Base-by-base conservation (phyloP, 371 early-diverging fungal genomes). In the Batrachochytrium dendrobatidis region DNA sequence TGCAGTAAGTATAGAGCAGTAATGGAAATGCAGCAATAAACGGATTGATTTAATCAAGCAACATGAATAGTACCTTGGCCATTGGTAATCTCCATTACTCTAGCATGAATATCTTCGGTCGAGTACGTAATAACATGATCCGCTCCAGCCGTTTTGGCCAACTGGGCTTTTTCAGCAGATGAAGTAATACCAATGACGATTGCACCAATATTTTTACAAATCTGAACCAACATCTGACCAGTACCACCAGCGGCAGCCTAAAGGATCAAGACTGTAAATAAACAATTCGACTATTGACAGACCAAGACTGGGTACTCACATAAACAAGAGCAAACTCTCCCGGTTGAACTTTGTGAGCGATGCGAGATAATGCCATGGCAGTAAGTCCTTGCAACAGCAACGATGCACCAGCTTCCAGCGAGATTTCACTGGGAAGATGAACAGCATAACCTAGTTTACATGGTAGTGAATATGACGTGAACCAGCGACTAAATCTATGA, bases 211-310 rank as follows among this genome's bases (percentile, higher is more conserved):
- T 80, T 68, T 58, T 84, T 86, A 65, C 81, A 75, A 66, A 95
- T 66, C 70, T 75, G 75, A 45, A 82, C 79, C 31, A 94, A 74
- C 28, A 91, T 63, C 28, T 30, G 61, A 12, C 95, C 96, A 8
- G 88, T 86, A 32, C 95, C 94, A 17, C 95, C 96, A 15, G 94
- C 94, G 0, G 91, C 94, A 7, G 96, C 94, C 65, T 75, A 39
- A 24, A 44, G 25, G 24, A 55, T n/a, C 35, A 20, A 22, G 22
- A 24, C 7, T 28, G n/a, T 22, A 54, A 54, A 25, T 20, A 24
- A n/a, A 6, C 57, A 3, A 1, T 1, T 5, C n/a, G 25, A 55
- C 30, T 29, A 17, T 3, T 43, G 6, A 29, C 22, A 31, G 22
- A 34, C 46, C 7, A 18, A 7, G 48, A 22, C 48, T 15, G 5